A percentile compares a stretch with the other conserved stretches of the same genome.
Conservation (phyloP, 2,329 filamentous ascomycete species). For the Bisporella sp. region DNA sequence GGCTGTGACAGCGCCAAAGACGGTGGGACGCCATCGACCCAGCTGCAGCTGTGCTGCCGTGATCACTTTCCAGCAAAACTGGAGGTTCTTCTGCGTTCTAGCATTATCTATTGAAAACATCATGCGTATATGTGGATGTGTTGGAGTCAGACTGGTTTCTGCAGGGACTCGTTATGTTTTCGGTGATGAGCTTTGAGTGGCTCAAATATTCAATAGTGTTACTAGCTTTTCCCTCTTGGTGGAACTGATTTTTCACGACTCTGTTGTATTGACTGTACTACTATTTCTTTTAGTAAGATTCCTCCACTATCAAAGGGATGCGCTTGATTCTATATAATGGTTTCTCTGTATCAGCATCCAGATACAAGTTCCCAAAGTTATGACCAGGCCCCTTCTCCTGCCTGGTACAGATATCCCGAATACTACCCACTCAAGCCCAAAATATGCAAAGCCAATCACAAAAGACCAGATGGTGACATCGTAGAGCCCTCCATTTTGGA, state of each 20-base stretch:
- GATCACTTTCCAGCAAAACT: conserved; percentile 67
- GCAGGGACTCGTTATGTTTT: too few species aligned
- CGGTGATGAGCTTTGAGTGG: too few species aligned
- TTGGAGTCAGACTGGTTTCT: too few species aligned
- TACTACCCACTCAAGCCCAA: conserved; percentile 68
- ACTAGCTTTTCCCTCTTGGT: too few species aligned
- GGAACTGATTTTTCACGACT: too few species aligned
- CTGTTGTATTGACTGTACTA: too few species aligned
- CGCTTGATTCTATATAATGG: conserved; percentile 50
- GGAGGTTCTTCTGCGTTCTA: too few species aligned
- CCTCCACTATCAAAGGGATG: not conserved
- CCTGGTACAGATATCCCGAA: conserved; percentile 68
- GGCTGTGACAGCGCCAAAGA: too few species aligned
- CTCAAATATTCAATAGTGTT: too few species aligned
- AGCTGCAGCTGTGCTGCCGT: conserved; percentile 73
- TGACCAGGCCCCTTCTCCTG: conserved; percentile 47
- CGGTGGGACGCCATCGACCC: too few species aligned
- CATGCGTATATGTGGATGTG: too few species aligned
- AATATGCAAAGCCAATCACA: conserved; percentile 46
- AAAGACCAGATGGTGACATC: conserved; percentile 59
- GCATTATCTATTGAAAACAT: too few species aligned
- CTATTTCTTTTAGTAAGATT: not conserved
- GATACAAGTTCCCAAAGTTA: conserved; percentile 41
- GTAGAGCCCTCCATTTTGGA: conserved; percentile 50
- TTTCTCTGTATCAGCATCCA: conserved; percentile 64